A percentile compares a stretch with the other conserved stretches of the same genome.
Evolutionary conservation across 73 alveolate genomes (phyloP).

Genomic region (Paramecium biaurelia): DNA sequence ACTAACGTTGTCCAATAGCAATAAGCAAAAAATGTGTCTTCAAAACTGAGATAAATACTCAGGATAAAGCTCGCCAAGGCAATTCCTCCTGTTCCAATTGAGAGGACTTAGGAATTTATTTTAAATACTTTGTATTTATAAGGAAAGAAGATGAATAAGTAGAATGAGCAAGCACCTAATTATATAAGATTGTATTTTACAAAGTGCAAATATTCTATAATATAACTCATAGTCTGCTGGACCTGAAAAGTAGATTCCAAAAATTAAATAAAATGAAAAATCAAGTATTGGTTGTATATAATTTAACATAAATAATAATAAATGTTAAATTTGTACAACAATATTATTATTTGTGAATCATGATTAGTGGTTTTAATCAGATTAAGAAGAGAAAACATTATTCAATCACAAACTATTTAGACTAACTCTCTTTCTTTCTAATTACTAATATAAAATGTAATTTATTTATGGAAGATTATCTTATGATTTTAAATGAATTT

Average conservation of each 20-base stretch:
- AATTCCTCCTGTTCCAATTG: not conserved
- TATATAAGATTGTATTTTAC: not conserved
- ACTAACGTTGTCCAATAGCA: not conserved
- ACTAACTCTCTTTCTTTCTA: no score
- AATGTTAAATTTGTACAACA: not conserved
- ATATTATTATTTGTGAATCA: not conserved
- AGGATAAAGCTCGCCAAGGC: not conserved
- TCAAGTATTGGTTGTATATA: not conserved
- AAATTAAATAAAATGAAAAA: not conserved
- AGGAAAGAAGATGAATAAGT: not conserved
- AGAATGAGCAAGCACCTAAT: not conserved
- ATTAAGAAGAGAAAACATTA: not conserved
- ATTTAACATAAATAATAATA: not conserved
- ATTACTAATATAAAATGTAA: no score
- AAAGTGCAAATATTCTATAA: not conserved
- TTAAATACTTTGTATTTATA: not conserved
- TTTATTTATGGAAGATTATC: no score
- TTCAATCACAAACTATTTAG: no score
- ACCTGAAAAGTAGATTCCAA: not conserved
- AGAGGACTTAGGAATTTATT: not conserved
- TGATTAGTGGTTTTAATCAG: no score
- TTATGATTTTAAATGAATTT: no score
- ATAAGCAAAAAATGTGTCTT: not conserved
- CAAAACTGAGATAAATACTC: not conserved
- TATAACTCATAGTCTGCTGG: not conserved